A percentile compares a stretch with the other conserved stretches of the same genome.
These are phyloP conservation scores for Aspergillus sclerotialis DNA, from an alignment of 2,329 filamentous ascomycete species.

Conservation along the genomic window DNA sequence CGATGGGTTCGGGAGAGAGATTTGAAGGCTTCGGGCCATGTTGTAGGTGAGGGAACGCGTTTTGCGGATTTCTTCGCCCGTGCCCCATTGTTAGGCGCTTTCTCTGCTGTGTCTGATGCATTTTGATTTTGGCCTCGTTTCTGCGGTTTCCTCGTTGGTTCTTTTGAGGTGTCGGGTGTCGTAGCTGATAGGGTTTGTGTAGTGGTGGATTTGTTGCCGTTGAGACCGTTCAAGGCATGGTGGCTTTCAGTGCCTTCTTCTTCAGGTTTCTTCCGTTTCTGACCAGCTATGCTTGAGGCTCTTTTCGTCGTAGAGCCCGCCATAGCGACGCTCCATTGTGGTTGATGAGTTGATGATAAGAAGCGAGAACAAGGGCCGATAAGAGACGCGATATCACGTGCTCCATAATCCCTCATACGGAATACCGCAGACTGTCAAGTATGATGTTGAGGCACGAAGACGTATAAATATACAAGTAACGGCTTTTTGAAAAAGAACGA, in stretches of 20 bases:
- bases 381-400: slow-evolving; percentile 10
- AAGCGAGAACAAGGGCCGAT: not conserved
- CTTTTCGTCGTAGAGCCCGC: slow-evolving; percentile 7
- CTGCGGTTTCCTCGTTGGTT: too few species aligned
- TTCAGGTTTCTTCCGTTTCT: slow-evolving; percentile 15
- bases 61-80: slow-evolving; percentile 7
- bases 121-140: too few species aligned
- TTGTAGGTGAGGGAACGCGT: slow-evolving; percentile 33
- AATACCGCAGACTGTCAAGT: not conserved
- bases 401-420: not conserved
- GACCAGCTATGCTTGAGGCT: not conserved
- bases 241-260: slow-evolving; percentile 1
- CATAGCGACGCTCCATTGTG: slow-evolving; percentile 20
- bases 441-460: too few species aligned
- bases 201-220: too few species aligned
- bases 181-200: too few species aligned
- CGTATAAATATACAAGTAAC: too few species aligned
- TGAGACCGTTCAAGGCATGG: not conserved
- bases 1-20: slow-evolving; percentile 68
- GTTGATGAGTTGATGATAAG: not conserved
- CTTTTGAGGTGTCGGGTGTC: too few species aligned
- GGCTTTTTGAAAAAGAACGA: slow-evolving; percentile 24
- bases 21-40: slow-evolving; percentile 72
- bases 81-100: not conserved
- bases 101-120: not conserved